phyloP scores from a whole-genome alignment of 768 basidiomycete genomes.

The Kwoniella shandongensis region DNA sequence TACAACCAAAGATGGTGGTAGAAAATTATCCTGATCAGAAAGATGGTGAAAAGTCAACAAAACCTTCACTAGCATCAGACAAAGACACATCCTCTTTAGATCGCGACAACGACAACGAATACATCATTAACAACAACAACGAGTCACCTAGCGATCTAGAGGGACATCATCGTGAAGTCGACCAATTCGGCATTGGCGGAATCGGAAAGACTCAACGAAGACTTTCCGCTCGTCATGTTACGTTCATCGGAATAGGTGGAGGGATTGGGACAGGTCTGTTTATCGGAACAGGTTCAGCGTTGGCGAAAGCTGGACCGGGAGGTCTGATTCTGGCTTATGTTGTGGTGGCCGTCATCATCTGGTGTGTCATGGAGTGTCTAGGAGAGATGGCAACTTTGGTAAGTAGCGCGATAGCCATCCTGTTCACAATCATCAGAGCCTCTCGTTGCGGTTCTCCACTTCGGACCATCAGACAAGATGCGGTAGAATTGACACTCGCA shows the following conservation, averaged over 20 bases:
- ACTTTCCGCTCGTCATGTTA: conserved; percentile 10
- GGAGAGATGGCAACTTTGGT: conserved; percentile 38
- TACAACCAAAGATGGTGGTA: no score
- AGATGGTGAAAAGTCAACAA: no score
- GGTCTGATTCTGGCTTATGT: conserved; percentile 60
- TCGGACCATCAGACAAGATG: no score
- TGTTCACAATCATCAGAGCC: neutral
- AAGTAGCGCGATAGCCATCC: neutral
- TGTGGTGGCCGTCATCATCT: conserved; percentile 55
- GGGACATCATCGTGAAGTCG: no score
- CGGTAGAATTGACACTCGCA: neutral
- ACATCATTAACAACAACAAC: no score
- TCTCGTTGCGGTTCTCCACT: no score
- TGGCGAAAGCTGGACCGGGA: conserved; percentile 61
- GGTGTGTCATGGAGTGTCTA: conserved; percentile 11
- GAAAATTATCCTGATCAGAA: no score
- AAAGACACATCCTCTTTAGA: no score
- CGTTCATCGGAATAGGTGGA: conserved; percentile 34
- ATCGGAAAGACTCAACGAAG: conserved; percentile 1
- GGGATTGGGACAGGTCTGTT: conserved; percentile 59
- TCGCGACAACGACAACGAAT: no score
- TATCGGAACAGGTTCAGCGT: conserved; percentile 60
- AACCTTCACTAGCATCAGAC: no score
- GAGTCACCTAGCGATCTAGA: no score
- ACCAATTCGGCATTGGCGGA: conserved; percentile 1